These are phyloP conservation scores for Trichomonas gallinae DNA, from an alignment of 208 protist species.

Conservation along the genomic window DNA sequence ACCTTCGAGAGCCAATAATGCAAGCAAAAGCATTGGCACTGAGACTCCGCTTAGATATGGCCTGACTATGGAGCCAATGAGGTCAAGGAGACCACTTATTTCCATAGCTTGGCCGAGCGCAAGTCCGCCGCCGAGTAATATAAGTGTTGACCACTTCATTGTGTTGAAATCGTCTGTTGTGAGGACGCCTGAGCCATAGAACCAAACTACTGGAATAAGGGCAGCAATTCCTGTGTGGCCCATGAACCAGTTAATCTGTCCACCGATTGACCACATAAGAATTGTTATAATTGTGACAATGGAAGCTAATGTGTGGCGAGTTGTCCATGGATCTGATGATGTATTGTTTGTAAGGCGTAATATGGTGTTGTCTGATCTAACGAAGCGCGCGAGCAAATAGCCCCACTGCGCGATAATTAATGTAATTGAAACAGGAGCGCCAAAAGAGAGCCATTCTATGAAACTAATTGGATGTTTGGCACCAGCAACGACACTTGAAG, in stretches of 20 bases:
- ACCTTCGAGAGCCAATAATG: not conserved
- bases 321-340: not conserved
- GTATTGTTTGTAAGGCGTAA: not conserved
- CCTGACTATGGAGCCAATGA: not conserved
- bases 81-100: not conserved
- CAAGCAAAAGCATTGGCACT: not conserved
- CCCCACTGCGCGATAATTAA: not conserved
- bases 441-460: not conserved
- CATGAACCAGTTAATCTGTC: not conserved
- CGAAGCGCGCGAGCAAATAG: not conserved
- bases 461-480: not conserved
- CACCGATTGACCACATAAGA: not conserved
- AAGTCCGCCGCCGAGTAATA: not conserved
- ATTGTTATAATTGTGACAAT: constrained; percentile 10
- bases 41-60: not conserved
- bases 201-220: not conserved
- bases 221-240: not conserved
- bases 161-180: not conserved
- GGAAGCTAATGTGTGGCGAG: not conserved
- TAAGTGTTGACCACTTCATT: not conserved
- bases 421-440: not conserved
- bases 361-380: no score
- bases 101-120: not conserved
- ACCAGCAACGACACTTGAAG: not conserved
- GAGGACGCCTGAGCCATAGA: not conserved